Evolutionary conservation across 306 rosid genomes (phyloP), one percentile per base, ranked within the genome.

Genomic region (Alnus glutinosa): DNA sequence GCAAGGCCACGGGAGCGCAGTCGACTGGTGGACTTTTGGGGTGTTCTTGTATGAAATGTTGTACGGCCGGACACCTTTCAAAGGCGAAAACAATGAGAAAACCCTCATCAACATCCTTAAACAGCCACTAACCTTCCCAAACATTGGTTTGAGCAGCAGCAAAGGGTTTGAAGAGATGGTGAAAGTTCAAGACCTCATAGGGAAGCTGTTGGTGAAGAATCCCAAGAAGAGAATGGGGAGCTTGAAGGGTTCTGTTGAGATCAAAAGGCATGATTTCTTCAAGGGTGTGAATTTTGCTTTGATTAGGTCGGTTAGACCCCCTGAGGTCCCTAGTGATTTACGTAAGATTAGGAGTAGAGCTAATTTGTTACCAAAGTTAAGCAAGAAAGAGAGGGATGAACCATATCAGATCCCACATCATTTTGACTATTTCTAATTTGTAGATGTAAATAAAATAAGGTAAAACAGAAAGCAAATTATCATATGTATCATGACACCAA

Each of bases 1-100:
- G 0, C 97, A 92, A 78, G 98, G 98, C 0, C 98, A 95, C 74
- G 98, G 98, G 9, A 91, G 98, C 70, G 97, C 94, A 0, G 98
- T 95, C 75, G 98, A 95, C 48, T 95, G 98, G 98, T 95, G 98
- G 98, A 95, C 98, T 0, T 78, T 95, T 16, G 98, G 98, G 12
- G 97, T 95, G 34, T 95, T 95, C 74, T 80, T 95, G 63, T 95
- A 91, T 68, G 98, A 95, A 76, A 90, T 95, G 98, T 23, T 92
- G 57, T 92, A 86, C n/a, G 98, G 98, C 4, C 82, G 81, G 54
- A 95, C 98, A 9, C 98, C 98, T 0, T 95, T 95, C 82, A 95
- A 95, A 74, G 99, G 99, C 7, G 99, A 95, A 50, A 95, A 91
- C 81, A 95, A 95, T 37, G 98, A 92, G 89, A 91, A 90, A 77